Evolutionary conservation across 108 stramenopile genomes (phyloP).

Genomic region (Cyclotella baltica): DNA sequence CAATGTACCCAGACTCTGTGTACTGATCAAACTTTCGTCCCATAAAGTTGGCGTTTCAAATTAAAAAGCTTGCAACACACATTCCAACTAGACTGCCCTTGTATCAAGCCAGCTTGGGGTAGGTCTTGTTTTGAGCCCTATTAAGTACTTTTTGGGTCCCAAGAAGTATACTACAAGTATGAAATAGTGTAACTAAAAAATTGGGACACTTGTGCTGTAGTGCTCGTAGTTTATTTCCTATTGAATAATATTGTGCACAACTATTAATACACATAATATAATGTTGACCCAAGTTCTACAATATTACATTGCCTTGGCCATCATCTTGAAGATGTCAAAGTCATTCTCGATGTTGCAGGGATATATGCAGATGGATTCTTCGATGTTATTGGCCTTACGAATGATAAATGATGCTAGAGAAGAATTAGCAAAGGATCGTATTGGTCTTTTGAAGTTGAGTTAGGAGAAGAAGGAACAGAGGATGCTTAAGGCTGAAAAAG

Average conservation of each 20-base stretch:
- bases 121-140: too few relatives aligned
- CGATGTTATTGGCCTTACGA: constrained; percentile 98
- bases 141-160: too few relatives aligned
- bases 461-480: constrained; percentile 72
- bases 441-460: constrained; percentile 81
- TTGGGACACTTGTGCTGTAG: too few relatives aligned
- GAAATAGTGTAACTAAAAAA: too few relatives aligned
- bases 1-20: constrained; percentile 89
- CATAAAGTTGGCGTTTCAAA: constrained; percentile 96
- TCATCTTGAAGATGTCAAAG: constrained; percentile 96
- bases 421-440: constrained; percentile 81
- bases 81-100: constrained; percentile 94
- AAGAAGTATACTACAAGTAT: too few relatives aligned
- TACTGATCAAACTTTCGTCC: constrained; percentile 93
- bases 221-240: too few relatives aligned
- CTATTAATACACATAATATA: too few relatives aligned
- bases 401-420: constrained; percentile 90
- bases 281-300: constrained; percentile 97
- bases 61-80: constrained; percentile 88
- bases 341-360: constrained; percentile 92
- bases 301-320: constrained; percentile 97
- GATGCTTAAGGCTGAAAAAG: constrained; percentile 67
- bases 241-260: too few relatives aligned
- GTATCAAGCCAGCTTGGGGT: too few relatives aligned
- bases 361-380: constrained; percentile 96